A percentile compares a stretch with the other conserved stretches of the same genome.
phyloP scores from a whole-genome alignment of 2,329 filamentous ascomycete genomes.

The Bipolaris gigantea region DNA sequence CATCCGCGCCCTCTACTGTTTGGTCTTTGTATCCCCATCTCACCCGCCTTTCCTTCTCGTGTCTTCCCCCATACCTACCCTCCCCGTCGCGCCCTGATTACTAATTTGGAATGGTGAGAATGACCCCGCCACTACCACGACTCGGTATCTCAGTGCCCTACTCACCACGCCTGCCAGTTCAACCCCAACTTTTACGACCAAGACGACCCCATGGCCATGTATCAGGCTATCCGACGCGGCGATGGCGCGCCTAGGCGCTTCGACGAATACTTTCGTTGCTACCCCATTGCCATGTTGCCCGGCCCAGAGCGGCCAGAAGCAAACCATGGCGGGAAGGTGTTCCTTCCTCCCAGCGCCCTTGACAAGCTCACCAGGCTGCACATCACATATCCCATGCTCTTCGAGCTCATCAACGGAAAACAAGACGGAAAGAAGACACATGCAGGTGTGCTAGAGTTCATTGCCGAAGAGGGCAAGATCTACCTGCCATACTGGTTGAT shows the following conservation, averaged over 20 bases:
- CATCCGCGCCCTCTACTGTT: slow-evolving; percentile 11
- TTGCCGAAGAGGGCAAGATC: slow-evolving; percentile 93
- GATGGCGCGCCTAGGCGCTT: slow-evolving; percentile 70
- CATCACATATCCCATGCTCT: slow-evolving; percentile 95
- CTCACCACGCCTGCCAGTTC: slow-evolving; percentile 37
- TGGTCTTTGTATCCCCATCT: slow-evolving; percentile 20
- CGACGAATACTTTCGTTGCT: slow-evolving; percentile 98
- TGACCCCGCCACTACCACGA: slow-evolving; percentile 27
- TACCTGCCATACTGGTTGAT: slow-evolving; percentile 98
- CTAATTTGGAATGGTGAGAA: slow-evolving; percentile 36
- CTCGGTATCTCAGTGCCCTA: slow-evolving; percentile 4
- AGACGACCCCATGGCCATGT: slow-evolving; percentile 57
- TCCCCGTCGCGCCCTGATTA: background rate
- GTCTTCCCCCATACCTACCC: background rate
- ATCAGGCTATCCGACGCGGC: slow-evolving; percentile 57
- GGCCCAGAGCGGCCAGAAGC: slow-evolving; percentile 85
- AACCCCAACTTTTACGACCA: slow-evolving; percentile 55
- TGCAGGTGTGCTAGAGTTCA: slow-evolving; percentile 94
- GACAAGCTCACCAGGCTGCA: slow-evolving; percentile 96
- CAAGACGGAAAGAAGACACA: slow-evolving; percentile 87
- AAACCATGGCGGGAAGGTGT: slow-evolving; percentile 97
- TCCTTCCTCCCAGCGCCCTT: slow-evolving; percentile 92
- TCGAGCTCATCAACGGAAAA: slow-evolving; percentile 90
- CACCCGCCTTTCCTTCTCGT: background rate
- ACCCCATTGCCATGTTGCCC: slow-evolving; percentile 91